Conservation (phyloP, 2,329 filamentous ascomycete species). For the Epicoccum sorghinum region DNA sequence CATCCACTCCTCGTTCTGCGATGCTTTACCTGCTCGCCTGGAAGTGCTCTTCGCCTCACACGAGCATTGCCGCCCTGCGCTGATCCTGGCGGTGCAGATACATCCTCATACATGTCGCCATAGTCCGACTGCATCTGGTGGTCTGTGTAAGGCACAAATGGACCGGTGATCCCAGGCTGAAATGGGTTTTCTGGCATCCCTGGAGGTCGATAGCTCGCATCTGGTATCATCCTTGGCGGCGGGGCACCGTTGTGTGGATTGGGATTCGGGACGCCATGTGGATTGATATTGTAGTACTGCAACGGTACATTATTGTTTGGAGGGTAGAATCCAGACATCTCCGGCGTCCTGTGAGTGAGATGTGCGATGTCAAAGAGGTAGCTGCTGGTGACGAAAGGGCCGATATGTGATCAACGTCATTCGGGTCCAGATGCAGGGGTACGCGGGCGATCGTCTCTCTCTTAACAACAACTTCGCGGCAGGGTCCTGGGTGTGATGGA, state of each 20-base stretch:
- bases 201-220: slow-evolving; percentile 33
- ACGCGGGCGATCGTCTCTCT: slow-evolving; percentile 41
- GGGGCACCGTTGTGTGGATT: slow-evolving; percentile 28
- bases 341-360: slow-evolving; percentile 20
- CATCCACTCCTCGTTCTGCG: slow-evolving; percentile 92
- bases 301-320: slow-evolving; percentile 41
- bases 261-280: slow-evolving; percentile 31
- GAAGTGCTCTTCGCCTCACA: slow-evolving; percentile 37
- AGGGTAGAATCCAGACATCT: slow-evolving; percentile 49
- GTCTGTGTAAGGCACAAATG: slow-evolving; percentile 42
- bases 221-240: slow-evolving; percentile 35
- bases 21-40: slow-evolving; percentile 81
- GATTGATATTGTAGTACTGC: slow-evolving; percentile 45
- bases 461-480: slow-evolving; percentile 36
- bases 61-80: slow-evolving; percentile 37
- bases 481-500: slow-evolving; percentile 36
- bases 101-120: slow-evolving; percentile 46
- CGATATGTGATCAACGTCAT: slow-evolving; percentile 48
- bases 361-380: slow-evolving; percentile 28
- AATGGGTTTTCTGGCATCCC: slow-evolving; percentile 40
- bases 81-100: slow-evolving; percentile 32
- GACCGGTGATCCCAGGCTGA: slow-evolving; percentile 35
- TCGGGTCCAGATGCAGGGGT: slow-evolving; percentile 42
- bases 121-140: slow-evolving; percentile 41
- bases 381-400: slow-evolving; percentile 34